phyloP scores from a whole-genome alignment of 352 stramenopile genomes.

The Phytopythium aichiense region DNA sequence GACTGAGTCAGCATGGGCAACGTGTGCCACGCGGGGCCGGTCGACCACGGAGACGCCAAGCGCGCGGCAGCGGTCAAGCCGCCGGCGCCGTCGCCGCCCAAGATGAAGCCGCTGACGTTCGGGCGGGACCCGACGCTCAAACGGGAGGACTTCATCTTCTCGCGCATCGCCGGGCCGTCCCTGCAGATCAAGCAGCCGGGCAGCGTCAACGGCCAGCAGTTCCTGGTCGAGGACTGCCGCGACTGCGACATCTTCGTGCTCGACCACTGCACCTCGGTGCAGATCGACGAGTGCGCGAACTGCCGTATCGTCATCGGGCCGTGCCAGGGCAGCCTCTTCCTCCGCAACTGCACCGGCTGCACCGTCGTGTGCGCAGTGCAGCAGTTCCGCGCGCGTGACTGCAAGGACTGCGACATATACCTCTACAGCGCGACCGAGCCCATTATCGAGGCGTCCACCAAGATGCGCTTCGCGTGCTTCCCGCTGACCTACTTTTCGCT shows the following conservation, averaged over 20 bases:
- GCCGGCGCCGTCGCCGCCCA: constrained; percentile 1
- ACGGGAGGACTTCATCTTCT: constrained; percentile 67
- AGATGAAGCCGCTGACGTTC: constrained; percentile 32
- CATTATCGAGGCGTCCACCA: constrained; percentile 62
- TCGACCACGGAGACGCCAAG: constrained; percentile 8
- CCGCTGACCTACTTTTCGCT: constrained; percentile 65
- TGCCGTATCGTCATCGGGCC: constrained; percentile 70
- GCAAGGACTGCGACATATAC: constrained; percentile 50
- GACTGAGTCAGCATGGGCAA: constrained; percentile 40
- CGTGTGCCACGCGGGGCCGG: constrained; percentile 43
- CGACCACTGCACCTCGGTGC: constrained; percentile 72
- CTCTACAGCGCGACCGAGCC: constrained; percentile 69
- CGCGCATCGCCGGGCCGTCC: constrained; percentile 30
- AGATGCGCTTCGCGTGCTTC: constrained; percentile 62
- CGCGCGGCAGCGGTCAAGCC: constrained; percentile 1
- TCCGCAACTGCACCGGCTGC: constrained; percentile 60
- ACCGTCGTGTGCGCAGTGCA: constrained; percentile 61
- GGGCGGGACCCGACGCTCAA: constrained; percentile 62
- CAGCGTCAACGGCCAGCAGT: constrained; percentile 73
- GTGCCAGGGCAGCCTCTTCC: constrained; percentile 66
- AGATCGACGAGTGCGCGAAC: constrained; percentile 67
- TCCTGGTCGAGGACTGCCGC: constrained; percentile 66
- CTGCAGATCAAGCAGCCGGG: constrained; percentile 54
- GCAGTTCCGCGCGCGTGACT: constrained; percentile 75
- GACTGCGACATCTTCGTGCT: constrained; percentile 78